These are phyloP conservation scores for Botryotinia narcissicola DNA, from an alignment of 2,329 filamentous ascomycete species.

Conservation along the genomic window DNA sequence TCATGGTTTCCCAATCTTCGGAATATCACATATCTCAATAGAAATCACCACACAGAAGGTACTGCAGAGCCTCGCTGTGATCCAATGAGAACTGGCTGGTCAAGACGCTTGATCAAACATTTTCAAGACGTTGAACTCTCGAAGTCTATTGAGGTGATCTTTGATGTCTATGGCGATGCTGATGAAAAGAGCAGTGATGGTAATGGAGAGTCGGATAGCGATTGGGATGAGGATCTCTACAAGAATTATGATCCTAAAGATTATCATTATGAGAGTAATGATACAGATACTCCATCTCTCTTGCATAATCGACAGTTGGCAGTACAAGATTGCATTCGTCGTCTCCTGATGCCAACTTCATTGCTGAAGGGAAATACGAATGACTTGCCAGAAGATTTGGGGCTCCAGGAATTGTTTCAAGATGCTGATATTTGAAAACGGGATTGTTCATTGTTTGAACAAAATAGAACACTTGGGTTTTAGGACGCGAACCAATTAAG, in stretches of 20 bases:
- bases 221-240: background rate
- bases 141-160: background rate
- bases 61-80: background rate
- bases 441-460: background rate
- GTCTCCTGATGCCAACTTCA: background rate
- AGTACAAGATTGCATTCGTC: background rate
- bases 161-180: background rate
- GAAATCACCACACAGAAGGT: background rate
- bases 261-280: background rate
- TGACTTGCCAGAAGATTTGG: background rate
- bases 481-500: background rate
- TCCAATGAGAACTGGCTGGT: background rate
- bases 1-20: conserved; percentile 1
- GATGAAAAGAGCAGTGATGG: background rate
- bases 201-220: background rate
- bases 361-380: background rate
- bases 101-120: background rate
- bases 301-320: background rate
- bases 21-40: background rate
- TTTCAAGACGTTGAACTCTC: background rate
- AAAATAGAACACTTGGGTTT: too few species aligned
- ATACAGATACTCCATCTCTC: background rate
- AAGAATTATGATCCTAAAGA: background rate
- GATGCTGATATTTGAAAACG: background rate
- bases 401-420: background rate